These are phyloP conservation scores for Amanita subjunquillea DNA, from an alignment of 768 basidiomycete species.

Conservation along the genomic window DNA sequence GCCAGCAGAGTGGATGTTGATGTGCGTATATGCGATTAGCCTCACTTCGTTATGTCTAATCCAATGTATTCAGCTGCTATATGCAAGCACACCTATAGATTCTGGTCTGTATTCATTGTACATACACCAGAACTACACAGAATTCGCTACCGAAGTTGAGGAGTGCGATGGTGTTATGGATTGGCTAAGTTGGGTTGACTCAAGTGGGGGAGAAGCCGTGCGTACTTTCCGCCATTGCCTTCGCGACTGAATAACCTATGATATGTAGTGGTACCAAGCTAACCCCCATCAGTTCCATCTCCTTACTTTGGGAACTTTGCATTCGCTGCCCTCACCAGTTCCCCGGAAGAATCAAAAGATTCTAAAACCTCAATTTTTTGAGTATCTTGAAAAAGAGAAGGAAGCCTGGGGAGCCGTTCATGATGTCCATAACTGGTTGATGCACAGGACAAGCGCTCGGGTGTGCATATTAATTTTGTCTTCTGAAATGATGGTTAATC, in stretches of 20 bases:
- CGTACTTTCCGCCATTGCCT: conserved; percentile 11
- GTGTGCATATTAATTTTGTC: conserved; percentile 8
- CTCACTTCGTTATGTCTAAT: background rate
- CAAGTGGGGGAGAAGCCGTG: conserved; percentile 54
- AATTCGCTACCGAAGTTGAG: conserved; percentile 72
- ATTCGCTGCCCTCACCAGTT: conserved; percentile 83
- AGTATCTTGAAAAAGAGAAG: conserved; percentile 41
- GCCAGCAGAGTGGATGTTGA: conserved; percentile 72
- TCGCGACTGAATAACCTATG: background rate
- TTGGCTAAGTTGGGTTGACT: conserved; percentile 70
- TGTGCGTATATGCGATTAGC: conserved; percentile 26
- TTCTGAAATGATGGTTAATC: background rate
- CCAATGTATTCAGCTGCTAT: conserved; percentile 42
- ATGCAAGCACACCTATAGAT: conserved; percentile 84
- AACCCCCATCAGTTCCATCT: conserved; percentile 86
- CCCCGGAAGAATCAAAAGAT: conserved; percentile 69
- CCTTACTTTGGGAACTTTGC: conserved; percentile 72
- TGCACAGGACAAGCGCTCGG: conserved; percentile 15
- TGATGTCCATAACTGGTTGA: conserved; percentile 51
- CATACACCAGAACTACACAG: conserved; percentile 88
- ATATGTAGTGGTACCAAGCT: conserved; percentile 48
- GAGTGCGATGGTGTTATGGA: conserved; percentile 63
- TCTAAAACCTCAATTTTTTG: conserved; percentile 83
- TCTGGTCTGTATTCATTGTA: conserved; percentile 83
- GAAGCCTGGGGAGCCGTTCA: conserved; percentile 51